Evolutionary conservation across 1,139 yeast species (phyloP).

Genomic region (Sugiyamaella pinicola): DNA sequence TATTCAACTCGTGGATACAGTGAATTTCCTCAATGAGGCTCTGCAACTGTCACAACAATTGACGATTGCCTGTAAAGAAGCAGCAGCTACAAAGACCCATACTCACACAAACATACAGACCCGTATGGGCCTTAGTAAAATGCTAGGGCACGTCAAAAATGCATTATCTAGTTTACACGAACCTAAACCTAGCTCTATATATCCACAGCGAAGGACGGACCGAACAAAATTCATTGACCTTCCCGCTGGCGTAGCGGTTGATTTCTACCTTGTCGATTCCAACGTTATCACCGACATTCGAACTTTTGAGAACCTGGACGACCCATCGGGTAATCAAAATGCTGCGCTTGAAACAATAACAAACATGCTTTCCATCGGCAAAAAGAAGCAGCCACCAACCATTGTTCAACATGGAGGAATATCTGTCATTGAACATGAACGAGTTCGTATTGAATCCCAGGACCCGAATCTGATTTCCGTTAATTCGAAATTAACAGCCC

Average conservation of each 20-base stretch:
- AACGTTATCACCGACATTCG: slow-evolving; percentile 37
- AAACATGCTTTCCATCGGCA: slow-evolving; percentile 18
- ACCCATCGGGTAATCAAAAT: slow-evolving; percentile 12
- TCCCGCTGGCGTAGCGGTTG: slow-evolving; percentile 31
- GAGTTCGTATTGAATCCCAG: slow-evolving; percentile 47
- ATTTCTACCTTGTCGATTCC: slow-evolving; percentile 36
- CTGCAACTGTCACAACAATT: slow-evolving; percentile 19
- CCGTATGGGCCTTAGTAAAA: slow-evolving; percentile 22
- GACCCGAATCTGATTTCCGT: slow-evolving; percentile 52
- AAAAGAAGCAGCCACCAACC: slow-evolving; percentile 30
- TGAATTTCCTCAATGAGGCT: slow-evolving; percentile 30
- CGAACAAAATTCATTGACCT: slow-evolving; percentile 23
- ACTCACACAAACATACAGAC: slow-evolving; percentile 14
- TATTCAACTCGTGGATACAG: slow-evolving; percentile 35
- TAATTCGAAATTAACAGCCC: slow-evolving; percentile 44
- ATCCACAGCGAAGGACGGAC: slow-evolving; percentile 31
- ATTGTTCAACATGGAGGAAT: slow-evolving; percentile 39
- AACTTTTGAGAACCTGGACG: slow-evolving; percentile 26
- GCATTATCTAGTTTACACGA: slow-evolving; percentile 30
- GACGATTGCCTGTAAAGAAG: slow-evolving; percentile 2
- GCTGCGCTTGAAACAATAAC: slow-evolving; percentile 20
- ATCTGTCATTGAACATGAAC: slow-evolving; percentile 48
- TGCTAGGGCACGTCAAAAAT: slow-evolving; percentile 28
- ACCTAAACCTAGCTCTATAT: slow-evolving; percentile 29
- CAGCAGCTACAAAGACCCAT: slow-evolving; percentile 7